Base-by-base conservation (phyloP, 2,329 filamentous ascomycete species). In the Colletotrichum magnum region DNA sequence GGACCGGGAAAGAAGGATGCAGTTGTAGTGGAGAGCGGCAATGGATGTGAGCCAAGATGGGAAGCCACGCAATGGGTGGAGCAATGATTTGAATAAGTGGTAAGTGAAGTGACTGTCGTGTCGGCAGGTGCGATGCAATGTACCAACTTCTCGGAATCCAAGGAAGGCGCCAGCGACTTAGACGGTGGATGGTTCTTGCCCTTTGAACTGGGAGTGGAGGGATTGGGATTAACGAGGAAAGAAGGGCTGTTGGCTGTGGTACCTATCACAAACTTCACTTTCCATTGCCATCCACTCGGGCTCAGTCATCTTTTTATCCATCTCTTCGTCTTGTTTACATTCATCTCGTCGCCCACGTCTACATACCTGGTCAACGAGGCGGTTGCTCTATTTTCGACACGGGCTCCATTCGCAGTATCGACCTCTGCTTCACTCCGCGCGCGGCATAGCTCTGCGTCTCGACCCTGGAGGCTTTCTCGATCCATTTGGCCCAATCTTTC, bases 361-460 rank as follows among this genome's bases (percentile, higher is more conserved):
- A 18, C 18, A 18, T 18, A 32, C 28, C 28, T 9, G 10, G 28
- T 32, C 9, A 9, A 32, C 28, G 7, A 32, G 32, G 10, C 9
- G 10, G 13, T 45, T 50, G 28, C 41, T 60, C 66, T 56, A 57
- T 60, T 66, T 54, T 43, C 66, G 32, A 64, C n/a, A 32, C 59
- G 5, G 36, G 36, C 15, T 39, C 26, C 43, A 39, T 48, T 26
- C 36, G n/a, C 39, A 16, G 16, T n/a, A 58, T 39, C 52, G 13
- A 58, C 54, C 36, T 41, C 12, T 68, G 64, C 64, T 56, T 70
- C 68, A 70, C 58, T 70, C 64, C 58, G 68, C 68, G 68, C 64
- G 68, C 64, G 68, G 68, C 59, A 68, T 57, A 16, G 45, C 58
- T 64, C 43, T 36, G 60, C 67, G 48, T 62, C 71, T 71, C 68